Percentiles rank a stretch among this genome's conserved stretches.
Evolutionary conservation across 176 grass and related monocot genomes (phyloP).

Genomic region (Tillandsia fasciculata): DNA sequence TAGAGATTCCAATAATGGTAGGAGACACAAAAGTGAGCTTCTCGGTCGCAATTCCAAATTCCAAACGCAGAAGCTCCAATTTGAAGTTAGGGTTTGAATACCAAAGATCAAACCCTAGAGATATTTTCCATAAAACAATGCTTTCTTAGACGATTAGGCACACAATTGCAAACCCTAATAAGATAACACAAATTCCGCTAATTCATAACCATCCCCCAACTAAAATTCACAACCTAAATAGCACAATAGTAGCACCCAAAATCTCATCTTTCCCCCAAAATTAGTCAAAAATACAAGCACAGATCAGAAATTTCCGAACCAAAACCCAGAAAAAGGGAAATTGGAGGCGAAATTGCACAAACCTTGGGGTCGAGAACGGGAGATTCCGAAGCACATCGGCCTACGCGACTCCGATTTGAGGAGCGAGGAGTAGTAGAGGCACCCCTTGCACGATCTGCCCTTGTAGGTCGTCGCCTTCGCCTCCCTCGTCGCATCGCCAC

Average conservation of each 20-base stretch:
- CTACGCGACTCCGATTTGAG: conserved; percentile 45
- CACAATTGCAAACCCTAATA: too few relatives aligned
- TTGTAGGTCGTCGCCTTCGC: conserved; percentile 18
- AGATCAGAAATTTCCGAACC: neutral
- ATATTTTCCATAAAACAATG: too few relatives aligned
- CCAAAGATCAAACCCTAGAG: too few relatives aligned
- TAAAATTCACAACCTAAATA: too few relatives aligned
- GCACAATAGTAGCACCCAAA: neutral
- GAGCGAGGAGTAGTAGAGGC: conserved; percentile 73
- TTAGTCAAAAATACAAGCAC: neutral
- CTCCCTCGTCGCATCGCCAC: neutral
- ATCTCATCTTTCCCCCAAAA: neutral
- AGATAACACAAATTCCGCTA: too few relatives aligned
- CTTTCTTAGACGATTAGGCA: too few relatives aligned
- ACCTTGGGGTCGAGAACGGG: conserved; percentile 54
- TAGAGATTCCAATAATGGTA: too few relatives aligned
- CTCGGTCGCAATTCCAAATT: too few relatives aligned
- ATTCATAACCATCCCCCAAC: too few relatives aligned
- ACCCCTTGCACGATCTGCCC: conserved; percentile 81
- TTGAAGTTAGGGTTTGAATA: too few relatives aligned
- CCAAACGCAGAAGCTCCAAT: too few relatives aligned
- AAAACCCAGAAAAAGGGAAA: neutral
- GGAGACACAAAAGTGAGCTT: too few relatives aligned
- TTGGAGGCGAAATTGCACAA: neutral
- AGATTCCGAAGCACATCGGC: conserved; percentile 69